Evolutionary conservation across 345 rosid species (phyloP), one percentile per base, ranked within the genome.

Genomic region (Hibiscus trionum): DNA sequence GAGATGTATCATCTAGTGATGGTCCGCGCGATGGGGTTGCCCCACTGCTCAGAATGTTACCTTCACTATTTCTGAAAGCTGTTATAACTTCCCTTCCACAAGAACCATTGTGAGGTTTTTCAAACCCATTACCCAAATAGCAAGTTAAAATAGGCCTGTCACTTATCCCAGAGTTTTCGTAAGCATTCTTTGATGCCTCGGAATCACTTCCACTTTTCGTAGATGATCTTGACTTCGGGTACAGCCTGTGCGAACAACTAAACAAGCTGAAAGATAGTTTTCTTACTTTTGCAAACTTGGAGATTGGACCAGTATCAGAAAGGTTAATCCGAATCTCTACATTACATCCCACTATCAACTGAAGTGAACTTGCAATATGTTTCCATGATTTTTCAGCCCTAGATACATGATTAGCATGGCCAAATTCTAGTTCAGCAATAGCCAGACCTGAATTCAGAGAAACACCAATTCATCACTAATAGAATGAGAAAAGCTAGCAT

Each of bases 381-480:
- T 95, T 95, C 99, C 99, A 95, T 49, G 97, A 90, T 79, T 86
- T 92, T 76, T 95, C 99, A 11, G 99, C 97, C 80, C 81, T 90
- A 8, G 87, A 71, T 55, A 85, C 92, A 73, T 85, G 79, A 49
- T 73, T 78, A 70, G 88, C 81, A 75, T 83, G 83, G 77, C 77
- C 57, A 76, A 92, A 92, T 68, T 90, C 92, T 70, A 95, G 65
- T 69, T 89, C 95, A 71, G 90, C 97, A 44, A 92, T 81, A 52
- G 93, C 97, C 78, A 89, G 69, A 76, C 92, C 97, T 90, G 84
- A 64, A 73, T 78, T 75, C 59, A 35, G 29, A 50, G 29, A 21
- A 68, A 27, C 6, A 15, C 49, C 70, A 47, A 50, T 46, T 71
- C 60, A 71, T 71, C 33, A 46, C 58, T 39, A 42, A 17, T 52